Base-by-base conservation (phyloP, 2,329 filamentous ascomycete species). In the Tolypocladium tundrense region DNA sequence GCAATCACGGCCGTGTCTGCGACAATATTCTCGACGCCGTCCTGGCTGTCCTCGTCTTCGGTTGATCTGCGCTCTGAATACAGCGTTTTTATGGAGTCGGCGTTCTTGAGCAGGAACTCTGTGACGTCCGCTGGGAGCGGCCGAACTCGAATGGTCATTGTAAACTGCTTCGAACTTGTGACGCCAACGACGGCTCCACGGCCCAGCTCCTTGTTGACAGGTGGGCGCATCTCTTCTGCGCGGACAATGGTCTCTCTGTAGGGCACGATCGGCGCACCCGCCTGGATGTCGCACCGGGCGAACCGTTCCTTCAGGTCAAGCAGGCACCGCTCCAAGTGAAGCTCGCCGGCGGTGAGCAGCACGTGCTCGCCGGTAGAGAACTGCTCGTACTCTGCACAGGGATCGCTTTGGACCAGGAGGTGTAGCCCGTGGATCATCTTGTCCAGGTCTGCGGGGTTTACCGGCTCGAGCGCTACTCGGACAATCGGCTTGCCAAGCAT, bases 361-460 rank as follows among this genome's bases (percentile, higher is more conserved):
- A 99, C 94, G 71, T 99, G 94, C 73, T 99, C 94, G 58, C 94
- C 94, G 64, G 88, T 97, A 58, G 87, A 83, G 56, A 97, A 87
- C 55, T 96, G 90, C 70, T 97, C 92, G 66, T 99, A 99, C 70
- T 96, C 87, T 16, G 93, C 94, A 67, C 94, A 97, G 0, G 94
- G 93, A 67, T 99, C 94, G 66, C 91, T 95, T 68, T 97, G 91
- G 39, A 96, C 92, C 1, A 99, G 83, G 21, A 99, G 77, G 61
- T 86, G 86, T 56, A 99, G 77, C 0, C 94, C 94, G 7, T 84
- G 81, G 58, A 99, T 91, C 92, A 99, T 95, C 75, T 95, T 97
- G 70, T 94, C 88, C 27, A 99, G 78, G 68, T 99, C 91, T 33
- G 85, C 86, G 0, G 94, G 94, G 70, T 94, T 95, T 57, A 86